A percentile compares a stretch with the other conserved stretches of the same genome.
phyloP scores from a whole-genome alignment of 176 grass and related monocot genomes.

The Eragrostis nindensis region DNA sequence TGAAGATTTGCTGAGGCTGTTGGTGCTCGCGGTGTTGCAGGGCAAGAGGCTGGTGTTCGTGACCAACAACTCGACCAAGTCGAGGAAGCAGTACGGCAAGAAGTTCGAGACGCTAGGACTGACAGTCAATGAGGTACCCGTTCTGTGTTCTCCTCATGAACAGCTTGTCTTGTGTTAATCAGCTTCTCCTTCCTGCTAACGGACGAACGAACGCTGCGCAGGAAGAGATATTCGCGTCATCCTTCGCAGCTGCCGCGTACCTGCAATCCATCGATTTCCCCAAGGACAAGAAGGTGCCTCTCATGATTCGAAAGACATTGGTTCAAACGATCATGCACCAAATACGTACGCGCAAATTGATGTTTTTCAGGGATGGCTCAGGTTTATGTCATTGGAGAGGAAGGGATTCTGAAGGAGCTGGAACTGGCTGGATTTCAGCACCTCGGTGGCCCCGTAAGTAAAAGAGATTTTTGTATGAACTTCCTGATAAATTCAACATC shows the following conservation, averaged over 20 bases:
- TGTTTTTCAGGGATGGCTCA: slow-evolving; percentile 11
- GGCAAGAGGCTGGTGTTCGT: slow-evolving; percentile 97
- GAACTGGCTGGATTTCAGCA: slow-evolving; percentile 88
- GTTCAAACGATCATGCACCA: neutral
- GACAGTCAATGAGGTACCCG: slow-evolving; percentile 64
- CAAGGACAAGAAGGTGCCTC: slow-evolving; percentile 82
- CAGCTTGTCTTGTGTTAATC: neutral
- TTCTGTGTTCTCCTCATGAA: neutral
- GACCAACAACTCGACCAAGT: slow-evolving; percentile 95
- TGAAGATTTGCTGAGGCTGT: neutral
- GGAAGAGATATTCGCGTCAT: slow-evolving; percentile 99
- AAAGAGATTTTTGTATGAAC: neutral
- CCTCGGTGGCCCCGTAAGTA: slow-evolving; percentile 84
- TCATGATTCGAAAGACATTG: slow-evolving; percentile 1
- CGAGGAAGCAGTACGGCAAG: slow-evolving; percentile 97
- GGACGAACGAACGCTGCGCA: slow-evolving; percentile 32
- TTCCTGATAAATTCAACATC: slow-evolving; percentile 2
- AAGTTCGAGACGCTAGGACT: slow-evolving; percentile 88
- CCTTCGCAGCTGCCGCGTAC: slow-evolving; percentile 93
- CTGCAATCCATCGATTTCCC: slow-evolving; percentile 92
- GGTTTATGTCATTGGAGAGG: slow-evolving; percentile 98
- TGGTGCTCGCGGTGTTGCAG: slow-evolving; percentile 36
- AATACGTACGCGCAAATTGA: neutral
- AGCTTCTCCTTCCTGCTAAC: slow-evolving; percentile 4
- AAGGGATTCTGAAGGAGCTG: slow-evolving; percentile 91